These are phyloP conservation scores for Ophiostoma montium DNA, from an alignment of 2,329 filamentous ascomycete genomes.

Conservation along the genomic window DNA sequence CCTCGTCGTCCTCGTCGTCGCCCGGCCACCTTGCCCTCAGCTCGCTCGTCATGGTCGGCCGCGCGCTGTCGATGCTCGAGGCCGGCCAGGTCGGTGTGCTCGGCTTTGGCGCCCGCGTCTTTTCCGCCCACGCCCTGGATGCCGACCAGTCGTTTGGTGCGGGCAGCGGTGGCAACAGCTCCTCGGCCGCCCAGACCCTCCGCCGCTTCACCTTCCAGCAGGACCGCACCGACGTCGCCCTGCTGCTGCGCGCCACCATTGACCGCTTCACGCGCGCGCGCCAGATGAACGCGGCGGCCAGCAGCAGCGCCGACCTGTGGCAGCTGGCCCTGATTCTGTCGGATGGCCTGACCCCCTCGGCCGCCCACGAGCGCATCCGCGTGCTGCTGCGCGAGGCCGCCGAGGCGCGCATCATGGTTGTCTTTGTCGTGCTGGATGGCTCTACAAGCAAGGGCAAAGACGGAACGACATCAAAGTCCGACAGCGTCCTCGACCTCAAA, in stretches of 20 bases:
- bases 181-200: slow-evolving; percentile 68
- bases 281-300: slow-evolving; percentile 21
- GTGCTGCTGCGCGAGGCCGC: slow-evolving; percentile 74
- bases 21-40: slow-evolving; percentile 70
- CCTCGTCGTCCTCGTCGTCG: slow-evolving; percentile 25
- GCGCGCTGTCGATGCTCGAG: slow-evolving; percentile 82
- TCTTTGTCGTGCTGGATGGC: slow-evolving; percentile 90
- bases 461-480: slow-evolving; percentile 25
- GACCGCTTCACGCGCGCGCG: slow-evolving; percentile 69
- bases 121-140: slow-evolving; percentile 74
- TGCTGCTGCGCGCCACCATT: slow-evolving; percentile 63
- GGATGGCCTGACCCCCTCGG: slow-evolving; percentile 76
- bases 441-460: slow-evolving; percentile 19
- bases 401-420: slow-evolving; percentile 92
- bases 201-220: slow-evolving; percentile 77
- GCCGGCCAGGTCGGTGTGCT: slow-evolving; percentile 85
- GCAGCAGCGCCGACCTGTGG: slow-evolving; percentile 61
- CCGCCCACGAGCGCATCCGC: slow-evolving; percentile 68
- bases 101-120: slow-evolving; percentile 73
- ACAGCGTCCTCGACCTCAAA: slow-evolving; percentile 75
- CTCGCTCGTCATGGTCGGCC: slow-evolving; percentile 81
- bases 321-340: slow-evolving; percentile 88
- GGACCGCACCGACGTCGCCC: slow-evolving; percentile 70
- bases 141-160: slow-evolving; percentile 51
- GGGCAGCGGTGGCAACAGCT: slow-evolving; percentile 22